Evolutionary conservation across 2,329 filamentous ascomycete species (phyloP).

Genomic region (Zarea fungicola): DNA sequence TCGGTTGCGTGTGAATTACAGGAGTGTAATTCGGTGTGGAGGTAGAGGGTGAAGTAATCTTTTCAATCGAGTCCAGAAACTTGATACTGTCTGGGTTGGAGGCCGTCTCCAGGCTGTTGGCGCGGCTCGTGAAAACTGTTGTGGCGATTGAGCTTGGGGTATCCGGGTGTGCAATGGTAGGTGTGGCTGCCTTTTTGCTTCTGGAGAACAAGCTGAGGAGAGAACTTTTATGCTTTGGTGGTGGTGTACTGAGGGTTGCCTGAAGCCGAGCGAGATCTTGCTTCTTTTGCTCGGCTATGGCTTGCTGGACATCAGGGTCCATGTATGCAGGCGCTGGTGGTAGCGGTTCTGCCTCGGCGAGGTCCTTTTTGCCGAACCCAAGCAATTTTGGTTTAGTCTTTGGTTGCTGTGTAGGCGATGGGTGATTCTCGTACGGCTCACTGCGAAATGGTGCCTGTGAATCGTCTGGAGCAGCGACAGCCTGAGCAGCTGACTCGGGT

Average conservation of each 20-base stretch:
- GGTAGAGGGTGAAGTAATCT: neutral
- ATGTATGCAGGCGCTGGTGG: conserved; percentile 29
- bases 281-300: conserved; percentile 45
- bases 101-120: conserved; percentile 29
- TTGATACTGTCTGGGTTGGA: conserved; percentile 6
- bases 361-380: conserved; percentile 2
- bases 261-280: conserved; percentile 42
- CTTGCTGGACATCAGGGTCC: conserved; percentile 43
- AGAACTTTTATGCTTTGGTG: conserved; percentile 31
- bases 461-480: neutral
- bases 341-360: neutral
- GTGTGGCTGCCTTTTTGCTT: conserved; percentile 34
- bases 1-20: neutral
- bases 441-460: neutral
- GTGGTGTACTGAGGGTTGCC: conserved; percentile 34
- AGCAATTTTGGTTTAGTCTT: conserved; percentile 2
- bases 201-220: conserved; percentile 44
- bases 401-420: neutral
- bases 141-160: conserved; percentile 30
- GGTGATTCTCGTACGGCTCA: conserved; percentile 15
- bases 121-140: conserved; percentile 30
- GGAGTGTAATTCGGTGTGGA: neutral
- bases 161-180: conserved; percentile 23
- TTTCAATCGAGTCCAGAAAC: neutral
- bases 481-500: neutral